phyloP scores from a whole-genome alignment of 1,284 basidiomycete species.

The Earliella scabrosa region DNA sequence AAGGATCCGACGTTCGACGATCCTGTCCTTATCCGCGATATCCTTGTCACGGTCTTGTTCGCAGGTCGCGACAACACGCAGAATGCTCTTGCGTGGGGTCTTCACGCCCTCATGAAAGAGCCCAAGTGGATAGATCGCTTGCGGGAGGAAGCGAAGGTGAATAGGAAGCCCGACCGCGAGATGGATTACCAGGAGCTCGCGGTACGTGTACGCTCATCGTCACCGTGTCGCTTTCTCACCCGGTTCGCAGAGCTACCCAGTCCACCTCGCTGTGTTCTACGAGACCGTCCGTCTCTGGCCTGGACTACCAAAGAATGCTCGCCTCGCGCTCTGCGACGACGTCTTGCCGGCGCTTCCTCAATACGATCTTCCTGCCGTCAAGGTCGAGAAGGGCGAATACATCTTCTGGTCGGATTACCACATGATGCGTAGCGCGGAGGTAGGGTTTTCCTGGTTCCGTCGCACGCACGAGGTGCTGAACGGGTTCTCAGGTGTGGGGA shows the following conservation, averaged over 20 bases:
- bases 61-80: constrained; percentile 31
- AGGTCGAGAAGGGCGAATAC: constrained; percentile 29
- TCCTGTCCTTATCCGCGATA: constrained; percentile 24
- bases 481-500: constrained; percentile 23
- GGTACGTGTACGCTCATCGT: background rate
- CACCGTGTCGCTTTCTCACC: background rate
- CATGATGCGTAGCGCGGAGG: constrained; percentile 28
- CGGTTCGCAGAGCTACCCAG: constrained; percentile 19
- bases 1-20: constrained; percentile 10
- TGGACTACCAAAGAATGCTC: constrained; percentile 32
- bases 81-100: constrained; percentile 28
- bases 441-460: constrained; percentile 1
- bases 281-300: constrained; percentile 34
- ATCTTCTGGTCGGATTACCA: constrained; percentile 32
- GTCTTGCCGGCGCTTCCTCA: constrained; percentile 28
- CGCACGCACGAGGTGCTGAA: background rate
- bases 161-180: background rate
- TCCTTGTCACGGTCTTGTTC: constrained; percentile 31
- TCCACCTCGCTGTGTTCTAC: constrained; percentile 32
- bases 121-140: constrained; percentile 27
- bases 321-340: constrained; percentile 27
- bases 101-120: constrained; percentile 23
- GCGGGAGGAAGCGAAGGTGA: constrained; percentile 20
- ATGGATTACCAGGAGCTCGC: constrained; percentile 10
- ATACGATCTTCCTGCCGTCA: constrained; percentile 16